phyloP scores from a whole-genome alignment of 805 yeast species.

The Candida sonorensis region DNA sequence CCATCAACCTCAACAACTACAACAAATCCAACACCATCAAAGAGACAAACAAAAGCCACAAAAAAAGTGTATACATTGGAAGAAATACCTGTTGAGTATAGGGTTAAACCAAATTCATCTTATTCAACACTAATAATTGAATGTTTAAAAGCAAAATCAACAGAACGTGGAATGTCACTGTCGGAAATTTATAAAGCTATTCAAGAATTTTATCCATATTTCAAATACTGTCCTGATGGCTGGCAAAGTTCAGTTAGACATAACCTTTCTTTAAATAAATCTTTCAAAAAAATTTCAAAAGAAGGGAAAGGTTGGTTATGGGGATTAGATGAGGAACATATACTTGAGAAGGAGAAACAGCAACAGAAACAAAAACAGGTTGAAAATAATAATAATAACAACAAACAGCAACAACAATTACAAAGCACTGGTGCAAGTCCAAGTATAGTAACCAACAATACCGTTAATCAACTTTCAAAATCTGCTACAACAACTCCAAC shows the following conservation, averaged over 20 bases:
- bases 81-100: slow-evolving; percentile 82
- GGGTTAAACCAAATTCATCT: slow-evolving; percentile 77
- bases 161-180: slow-evolving; percentile 68
- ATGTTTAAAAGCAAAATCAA: slow-evolving; percentile 62
- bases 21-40: slow-evolving; percentile 25
- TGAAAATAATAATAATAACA: slow-evolving; percentile 36
- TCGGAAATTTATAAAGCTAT: slow-evolving; percentile 85
- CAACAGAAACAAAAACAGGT: slow-evolving; percentile 62
- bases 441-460: no score
- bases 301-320: slow-evolving; percentile 95
- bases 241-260: slow-evolving; percentile 97
- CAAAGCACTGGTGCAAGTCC: slow-evolving; percentile 15
- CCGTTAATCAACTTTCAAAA: no score
- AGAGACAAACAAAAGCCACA: slow-evolving; percentile 44
- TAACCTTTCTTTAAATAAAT: slow-evolving; percentile 77
- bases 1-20: slow-evolving; percentile 2
- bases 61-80: slow-evolving; percentile 67
- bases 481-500: slow-evolving; percentile 19
- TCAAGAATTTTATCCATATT: slow-evolving; percentile 84
- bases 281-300: slow-evolving; percentile 72
- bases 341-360: slow-evolving; percentile 68
- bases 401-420: no score
- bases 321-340: slow-evolving; percentile 83
- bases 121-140: slow-evolving; percentile 76
- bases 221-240: slow-evolving; percentile 90